Evolutionary conservation across 768 basidiomycete genomes (phyloP).

Genomic region (Leucosporidium creatinivorum): DNA sequence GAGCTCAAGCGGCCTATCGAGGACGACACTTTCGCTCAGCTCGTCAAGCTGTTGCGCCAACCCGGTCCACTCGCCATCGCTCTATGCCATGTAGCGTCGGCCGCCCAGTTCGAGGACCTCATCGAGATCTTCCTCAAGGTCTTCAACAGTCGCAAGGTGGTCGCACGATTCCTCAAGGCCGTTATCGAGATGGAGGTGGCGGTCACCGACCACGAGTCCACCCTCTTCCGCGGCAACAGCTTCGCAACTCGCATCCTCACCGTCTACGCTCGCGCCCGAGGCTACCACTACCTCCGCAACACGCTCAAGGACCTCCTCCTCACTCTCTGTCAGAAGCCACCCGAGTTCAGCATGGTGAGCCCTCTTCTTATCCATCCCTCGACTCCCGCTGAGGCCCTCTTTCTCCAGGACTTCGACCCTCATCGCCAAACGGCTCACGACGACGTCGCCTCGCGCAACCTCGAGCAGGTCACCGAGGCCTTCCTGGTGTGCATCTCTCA

Average conservation of each 20-base stretch:
- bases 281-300: slow-evolving; percentile 73
- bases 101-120: slow-evolving; percentile 65
- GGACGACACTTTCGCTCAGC: slow-evolving; percentile 1
- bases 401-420: slow-evolving; percentile 16
- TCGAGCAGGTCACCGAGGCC: slow-evolving; percentile 53
- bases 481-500: slow-evolving; percentile 68
- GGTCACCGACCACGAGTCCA: slow-evolving; percentile 70
- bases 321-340: slow-evolving; percentile 62
- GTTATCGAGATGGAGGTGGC: slow-evolving; percentile 81
- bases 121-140: slow-evolving; percentile 76
- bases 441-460: slow-evolving; percentile 4
- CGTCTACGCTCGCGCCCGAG: slow-evolving; percentile 78
- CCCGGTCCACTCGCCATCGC: slow-evolving; percentile 62
- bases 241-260: slow-evolving; percentile 80
- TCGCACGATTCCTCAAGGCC: slow-evolving; percentile 67
- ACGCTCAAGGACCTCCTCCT: slow-evolving; percentile 70
- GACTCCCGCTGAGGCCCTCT: slow-evolving; percentile 41
- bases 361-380: slow-evolving; percentile 52
- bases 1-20: slow-evolving; percentile 43
- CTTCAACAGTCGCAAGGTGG: slow-evolving; percentile 66
- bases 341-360: slow-evolving; percentile 63
- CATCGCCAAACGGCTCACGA: slow-evolving; percentile 4
- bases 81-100: slow-evolving; percentile 77
- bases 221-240: slow-evolving; percentile 80
- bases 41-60: slow-evolving; percentile 3